A percentile compares a stretch with the other conserved stretches of the same genome.
phyloP scores from a whole-genome alignment of 148 eudicot genomes.

The Vaccinium macrocarpon region DNA sequence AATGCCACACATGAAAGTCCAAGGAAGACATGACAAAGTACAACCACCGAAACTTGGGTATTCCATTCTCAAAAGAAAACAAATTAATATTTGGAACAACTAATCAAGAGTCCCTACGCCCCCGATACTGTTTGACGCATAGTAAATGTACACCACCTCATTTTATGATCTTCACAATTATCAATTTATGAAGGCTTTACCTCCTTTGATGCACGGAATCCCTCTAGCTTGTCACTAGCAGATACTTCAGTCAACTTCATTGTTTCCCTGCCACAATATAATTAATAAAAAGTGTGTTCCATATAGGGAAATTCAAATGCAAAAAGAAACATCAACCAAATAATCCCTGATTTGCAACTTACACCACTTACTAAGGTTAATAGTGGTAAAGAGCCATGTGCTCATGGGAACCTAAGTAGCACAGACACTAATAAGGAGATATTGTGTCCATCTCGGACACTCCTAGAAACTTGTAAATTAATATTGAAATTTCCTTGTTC shows the following conservation, averaged over 20 bases:
- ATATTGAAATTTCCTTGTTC: neutral
- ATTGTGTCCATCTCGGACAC: neutral
- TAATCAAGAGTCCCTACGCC: conserved; percentile 1
- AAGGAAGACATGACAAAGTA: neutral
- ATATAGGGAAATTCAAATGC: neutral
- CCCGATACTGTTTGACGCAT: neutral
- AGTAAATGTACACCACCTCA: neutral
- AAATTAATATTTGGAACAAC: neutral
- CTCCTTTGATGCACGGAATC: conserved; percentile 94
- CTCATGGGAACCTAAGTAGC: neutral
- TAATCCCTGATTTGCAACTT: neutral
- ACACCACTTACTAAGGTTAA: neutral
- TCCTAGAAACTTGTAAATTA: neutral
- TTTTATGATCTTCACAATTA: neutral
- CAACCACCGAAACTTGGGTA: neutral
- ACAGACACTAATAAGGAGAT: neutral
- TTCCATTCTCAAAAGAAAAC: neutral
- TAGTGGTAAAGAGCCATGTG: neutral
- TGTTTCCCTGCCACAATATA: conserved; percentile 46
- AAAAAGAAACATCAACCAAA: neutral
- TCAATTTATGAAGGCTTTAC: conserved; percentile 31
- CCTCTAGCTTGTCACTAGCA: conserved; percentile 95
- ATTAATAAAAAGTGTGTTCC: neutral
- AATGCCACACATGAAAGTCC: neutral
- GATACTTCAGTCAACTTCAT: conserved; percentile 78